Evolutionary conservation across 148 eudicot species (phyloP).

Genomic region (Cornus controversa): DNA sequence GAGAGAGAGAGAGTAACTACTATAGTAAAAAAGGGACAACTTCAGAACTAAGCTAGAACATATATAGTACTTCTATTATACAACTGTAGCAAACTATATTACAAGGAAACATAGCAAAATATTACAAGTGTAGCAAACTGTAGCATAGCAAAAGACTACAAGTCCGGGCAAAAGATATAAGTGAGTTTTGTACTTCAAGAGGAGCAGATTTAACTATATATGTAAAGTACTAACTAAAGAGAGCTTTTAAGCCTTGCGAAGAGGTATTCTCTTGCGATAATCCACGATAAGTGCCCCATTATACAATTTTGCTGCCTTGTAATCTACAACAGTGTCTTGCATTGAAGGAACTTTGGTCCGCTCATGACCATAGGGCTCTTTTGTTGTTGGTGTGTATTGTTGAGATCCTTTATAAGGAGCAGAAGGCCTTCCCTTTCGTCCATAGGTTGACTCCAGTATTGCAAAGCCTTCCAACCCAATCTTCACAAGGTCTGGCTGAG

Average conservation of each 20-base stretch:
- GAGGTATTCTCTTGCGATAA: not conserved
- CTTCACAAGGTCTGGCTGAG: not conserved
- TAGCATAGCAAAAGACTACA: too few relatives aligned
- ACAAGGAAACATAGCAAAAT: too few relatives aligned
- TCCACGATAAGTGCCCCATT: not conserved
- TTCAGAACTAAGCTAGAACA: too few relatives aligned
- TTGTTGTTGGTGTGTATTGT: not conserved
- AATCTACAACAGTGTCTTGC: not conserved
- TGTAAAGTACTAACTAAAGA: not conserved
- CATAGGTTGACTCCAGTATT: not conserved
- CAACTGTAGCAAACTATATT: too few relatives aligned
- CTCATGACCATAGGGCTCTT: not conserved
- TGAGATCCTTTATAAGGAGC: not conserved
- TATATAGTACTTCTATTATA: too few relatives aligned
- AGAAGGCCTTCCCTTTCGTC: not conserved
- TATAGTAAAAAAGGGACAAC: too few relatives aligned
- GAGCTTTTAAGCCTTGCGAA: not conserved
- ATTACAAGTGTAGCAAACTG: too few relatives aligned
- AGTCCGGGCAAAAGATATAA: not conserved
- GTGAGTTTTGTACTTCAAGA: not conserved
- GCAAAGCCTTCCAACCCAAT: not conserved
- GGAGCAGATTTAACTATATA: not conserved
- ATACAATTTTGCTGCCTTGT: not conserved
- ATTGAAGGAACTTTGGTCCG: not conserved
- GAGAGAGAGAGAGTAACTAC: too few relatives aligned